A percentile compares a stretch with the other conserved stretches of the same genome.
These are phyloP conservation scores for Auxenochlorella protothecoides DNA, from an alignment of 139 green algal species.

Conservation along the genomic window DNA sequence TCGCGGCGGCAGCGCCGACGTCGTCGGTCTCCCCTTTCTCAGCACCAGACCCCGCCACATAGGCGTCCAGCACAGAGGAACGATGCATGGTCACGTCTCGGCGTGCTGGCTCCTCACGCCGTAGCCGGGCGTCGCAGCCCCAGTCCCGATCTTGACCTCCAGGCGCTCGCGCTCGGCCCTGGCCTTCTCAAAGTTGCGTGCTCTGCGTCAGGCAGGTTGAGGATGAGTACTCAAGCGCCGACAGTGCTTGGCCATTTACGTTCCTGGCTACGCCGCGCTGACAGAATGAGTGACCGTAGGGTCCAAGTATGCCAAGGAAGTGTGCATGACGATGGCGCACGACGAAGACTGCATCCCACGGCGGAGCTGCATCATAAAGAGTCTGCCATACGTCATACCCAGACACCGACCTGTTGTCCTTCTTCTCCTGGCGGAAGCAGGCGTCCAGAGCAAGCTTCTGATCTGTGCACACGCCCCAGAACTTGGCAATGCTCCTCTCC, in stretches of 20 bases:
- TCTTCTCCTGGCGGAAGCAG: conserved; percentile 71
- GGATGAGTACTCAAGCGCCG: neutral
- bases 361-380: too few species aligned
- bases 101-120: neutral
- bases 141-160: neutral
- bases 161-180: conserved; percentile 17
- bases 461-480: conserved; percentile 61
- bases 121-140: neutral
- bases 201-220: neutral
- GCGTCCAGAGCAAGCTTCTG: conserved; percentile 45
- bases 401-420: conserved; percentile 33
- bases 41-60: too few species aligned
- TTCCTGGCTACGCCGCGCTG: neutral
- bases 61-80: too few species aligned
- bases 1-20: too few species aligned
- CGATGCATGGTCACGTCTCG: neutral
- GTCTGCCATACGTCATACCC: neutral
- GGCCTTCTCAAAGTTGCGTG: conserved; percentile 17
- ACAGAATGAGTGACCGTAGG: neutral
- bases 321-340: too few species aligned
- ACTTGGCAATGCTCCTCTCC: conserved; percentile 52
- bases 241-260: too few species aligned
- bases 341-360: too few species aligned
- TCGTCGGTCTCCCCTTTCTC: too few species aligned
- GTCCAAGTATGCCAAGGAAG: neutral